Evolutionary conservation across 257 asterid genomes (phyloP).

Genomic region (Anisodus tanguticus): DNA sequence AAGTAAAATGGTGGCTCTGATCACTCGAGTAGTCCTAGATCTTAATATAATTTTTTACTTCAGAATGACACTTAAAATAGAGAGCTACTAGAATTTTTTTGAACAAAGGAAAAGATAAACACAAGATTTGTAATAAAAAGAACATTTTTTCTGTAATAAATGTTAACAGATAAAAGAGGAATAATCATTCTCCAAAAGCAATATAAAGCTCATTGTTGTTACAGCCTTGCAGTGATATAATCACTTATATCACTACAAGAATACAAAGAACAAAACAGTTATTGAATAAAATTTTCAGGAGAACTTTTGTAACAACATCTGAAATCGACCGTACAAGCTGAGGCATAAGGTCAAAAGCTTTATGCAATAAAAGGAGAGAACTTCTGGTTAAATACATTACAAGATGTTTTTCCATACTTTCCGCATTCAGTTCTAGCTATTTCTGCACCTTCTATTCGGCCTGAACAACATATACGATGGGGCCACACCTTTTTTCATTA

Average conservation of each 20-base stretch:
- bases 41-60: background rate
- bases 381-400: background rate
- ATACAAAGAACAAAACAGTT: slow-evolving; percentile 3
- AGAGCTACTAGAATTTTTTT: background rate
- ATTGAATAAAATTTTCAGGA: background rate
- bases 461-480: no score
- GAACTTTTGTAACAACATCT: slow-evolving; percentile 4
- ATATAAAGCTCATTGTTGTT: background rate
- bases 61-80: background rate
- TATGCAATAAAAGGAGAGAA: background rate
- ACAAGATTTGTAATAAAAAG: background rate
- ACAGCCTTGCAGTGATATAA: slow-evolving; percentile 3
- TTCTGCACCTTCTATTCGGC: no score
- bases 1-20: background rate
- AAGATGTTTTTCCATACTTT: no score
- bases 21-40: background rate
- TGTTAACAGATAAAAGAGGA: background rate
- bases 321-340: background rate
- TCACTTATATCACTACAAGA: background rate
- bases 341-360: background rate
- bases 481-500: no score
- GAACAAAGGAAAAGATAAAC: background rate
- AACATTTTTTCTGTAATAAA: background rate
- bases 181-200: background rate
- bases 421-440: no score